A percentile compares a stretch with the other conserved stretches of the same genome.
These are phyloP conservation scores for Aspergillus ochraceoroseus DNA, from an alignment of 2,329 filamentous ascomycete genomes.

Conservation along the genomic window DNA sequence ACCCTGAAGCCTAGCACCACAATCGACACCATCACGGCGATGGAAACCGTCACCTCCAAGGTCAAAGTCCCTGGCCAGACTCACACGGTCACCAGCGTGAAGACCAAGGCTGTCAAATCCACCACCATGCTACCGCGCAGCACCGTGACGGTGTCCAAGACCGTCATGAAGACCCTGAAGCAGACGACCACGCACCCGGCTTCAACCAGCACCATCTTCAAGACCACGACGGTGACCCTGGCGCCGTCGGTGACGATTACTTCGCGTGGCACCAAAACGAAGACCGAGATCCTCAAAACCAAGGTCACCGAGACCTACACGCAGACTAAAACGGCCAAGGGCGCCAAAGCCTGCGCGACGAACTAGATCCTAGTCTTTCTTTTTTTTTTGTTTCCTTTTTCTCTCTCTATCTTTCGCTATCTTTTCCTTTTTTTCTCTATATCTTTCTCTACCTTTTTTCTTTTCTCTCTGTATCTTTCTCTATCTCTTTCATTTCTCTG, in stretches of 20 bases:
- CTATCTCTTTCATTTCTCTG: too few species aligned
- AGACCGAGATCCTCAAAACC: constrained; percentile 17
- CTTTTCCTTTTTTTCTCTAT: too few species aligned
- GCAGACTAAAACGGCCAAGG: constrained; percentile 15
- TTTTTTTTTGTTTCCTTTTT: too few species aligned
- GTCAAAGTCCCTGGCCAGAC: constrained; percentile 13
- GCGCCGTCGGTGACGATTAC: constrained; percentile 21
- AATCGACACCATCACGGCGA: constrained; percentile 6
- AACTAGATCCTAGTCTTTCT: too few species aligned
- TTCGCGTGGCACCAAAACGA: constrained; percentile 18
- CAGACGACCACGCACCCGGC: constrained; percentile 22
- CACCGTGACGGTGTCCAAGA: constrained; percentile 16
- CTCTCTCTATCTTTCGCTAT: too few species aligned
- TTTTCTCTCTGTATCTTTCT: too few species aligned
- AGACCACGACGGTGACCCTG: constrained; percentile 20
- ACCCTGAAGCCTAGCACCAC: background rate
- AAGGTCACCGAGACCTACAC: constrained; percentile 17
- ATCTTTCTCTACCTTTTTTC: too few species aligned
- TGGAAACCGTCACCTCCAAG: constrained; percentile 14
- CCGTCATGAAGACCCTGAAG: constrained; percentile 14
- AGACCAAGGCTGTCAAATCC: constrained; percentile 16
- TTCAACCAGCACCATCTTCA: constrained; percentile 23
- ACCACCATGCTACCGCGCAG: constrained; percentile 10
- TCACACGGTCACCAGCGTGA: constrained; percentile 14
- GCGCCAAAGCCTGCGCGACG: constrained; percentile 3